Evolutionary conservation across 2,329 filamentous ascomycete genomes (phyloP), one percentile per base, ranked within the genome.

Genomic region (Colletotrichum plurivorum): DNA sequence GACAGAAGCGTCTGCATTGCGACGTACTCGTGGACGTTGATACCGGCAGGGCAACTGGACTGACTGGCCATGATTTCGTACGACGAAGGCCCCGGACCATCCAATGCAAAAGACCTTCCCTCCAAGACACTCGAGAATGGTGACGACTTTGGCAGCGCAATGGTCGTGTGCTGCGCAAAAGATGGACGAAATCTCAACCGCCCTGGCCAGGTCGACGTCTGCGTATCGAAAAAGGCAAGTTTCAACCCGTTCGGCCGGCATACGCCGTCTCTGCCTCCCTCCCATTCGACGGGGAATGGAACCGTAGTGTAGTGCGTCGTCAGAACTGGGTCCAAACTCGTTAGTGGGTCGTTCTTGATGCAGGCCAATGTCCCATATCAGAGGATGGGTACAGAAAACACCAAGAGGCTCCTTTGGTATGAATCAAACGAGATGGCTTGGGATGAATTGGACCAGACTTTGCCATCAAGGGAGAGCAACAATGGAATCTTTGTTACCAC

Each of bases 41-140:
- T 64, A 0, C 79, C 77, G 0, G 77, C 48, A 0, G 88, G 87
- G 53, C 88, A 89, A 2, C 76, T 75, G 0, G 79, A 76, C 39
- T 87, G 85, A 13, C 78, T 87, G 0, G 88, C 85, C 41, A 89
- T 76, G 0, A 87, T 79, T 7, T 86, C 78, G 67, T 89, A 89
- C 0, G 89, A 91, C 0, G 87, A 84, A 0, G 84, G 88, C 8
- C 76, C 77, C 1, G 78, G 67, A 64, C 78, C 74, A 18, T 79
- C 72, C 10, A 77, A 70, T 16, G 80, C 71, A 59, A 78, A 80
- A 16, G 67, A 57, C 22, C 72, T 70, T 2, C 13, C 46, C 12
- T 71, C 65, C 12, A 62, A 46, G 13, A 82, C 64, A 5, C 70
- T 5, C 5, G 74, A 70, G 64, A 84, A 82, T 0, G 82, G 79